Percentiles rank a stretch among this genome's conserved stretches.
Evolutionary conservation across 2,329 filamentous ascomycete genomes (phyloP).

Genomic region (Helicocarpus griseus): DNA sequence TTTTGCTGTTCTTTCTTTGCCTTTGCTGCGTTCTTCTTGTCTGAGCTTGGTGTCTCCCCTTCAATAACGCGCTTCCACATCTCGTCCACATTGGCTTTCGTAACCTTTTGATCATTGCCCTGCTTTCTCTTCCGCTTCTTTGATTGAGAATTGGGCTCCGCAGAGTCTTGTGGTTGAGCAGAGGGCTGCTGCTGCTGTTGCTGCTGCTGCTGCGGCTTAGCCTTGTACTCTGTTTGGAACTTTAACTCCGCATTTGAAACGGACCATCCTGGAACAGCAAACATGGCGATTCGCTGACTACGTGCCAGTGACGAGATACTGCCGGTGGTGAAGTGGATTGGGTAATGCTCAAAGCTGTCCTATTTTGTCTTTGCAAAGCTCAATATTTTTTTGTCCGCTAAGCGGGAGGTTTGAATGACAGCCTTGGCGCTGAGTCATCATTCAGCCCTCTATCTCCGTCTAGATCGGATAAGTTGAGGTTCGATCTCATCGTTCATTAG

Average conservation of each 20-base stretch:
- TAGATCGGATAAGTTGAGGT: too few species aligned
- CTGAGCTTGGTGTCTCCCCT: slow-evolving; percentile 21
- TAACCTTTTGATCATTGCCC: slow-evolving; percentile 41
- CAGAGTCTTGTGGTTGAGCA: slow-evolving; percentile 17
- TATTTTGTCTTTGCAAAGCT: background rate
- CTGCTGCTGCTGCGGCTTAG: slow-evolving; percentile 55
- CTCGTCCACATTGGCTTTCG: slow-evolving; percentile 60
- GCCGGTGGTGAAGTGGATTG: background rate
- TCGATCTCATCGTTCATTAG: too few species aligned
- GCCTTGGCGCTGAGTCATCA: slow-evolving; percentile 3
- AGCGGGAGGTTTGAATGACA: background rate
- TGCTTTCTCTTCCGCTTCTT: slow-evolving; percentile 44
- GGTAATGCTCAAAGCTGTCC: background rate
- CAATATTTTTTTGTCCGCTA: background rate
- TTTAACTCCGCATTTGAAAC: slow-evolving; percentile 64
- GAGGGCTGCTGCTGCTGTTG: slow-evolving; percentile 52
- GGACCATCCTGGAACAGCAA: slow-evolving; percentile 88
- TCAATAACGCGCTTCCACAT: slow-evolving; percentile 75
- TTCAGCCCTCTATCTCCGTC: too few species aligned
- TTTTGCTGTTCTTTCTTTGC: slow-evolving; percentile 19
- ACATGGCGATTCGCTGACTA: slow-evolving; percentile 44
- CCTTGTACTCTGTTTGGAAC: slow-evolving; percentile 49
- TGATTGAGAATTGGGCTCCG: slow-evolving; percentile 13
- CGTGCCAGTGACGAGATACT: background rate
- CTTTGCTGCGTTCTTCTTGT: slow-evolving; percentile 19